Evolutionary conservation across 192 early-diverging fungal species (phyloP).

Genomic region (Coemansia sp.): DNA sequence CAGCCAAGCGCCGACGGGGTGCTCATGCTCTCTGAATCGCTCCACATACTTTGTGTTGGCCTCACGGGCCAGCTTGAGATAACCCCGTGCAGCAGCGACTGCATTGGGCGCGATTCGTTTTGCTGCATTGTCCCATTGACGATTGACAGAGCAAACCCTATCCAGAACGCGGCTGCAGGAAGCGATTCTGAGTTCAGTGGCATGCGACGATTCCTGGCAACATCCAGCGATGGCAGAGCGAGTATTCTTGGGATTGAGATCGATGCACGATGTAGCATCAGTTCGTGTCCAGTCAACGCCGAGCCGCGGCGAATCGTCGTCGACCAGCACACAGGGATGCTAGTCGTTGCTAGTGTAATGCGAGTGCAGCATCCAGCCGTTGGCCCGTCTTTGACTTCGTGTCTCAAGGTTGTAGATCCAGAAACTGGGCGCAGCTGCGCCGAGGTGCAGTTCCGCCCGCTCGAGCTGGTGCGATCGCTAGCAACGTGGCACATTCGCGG

Average conservation of each 20-base stretch:
- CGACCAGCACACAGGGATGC: constrained; percentile 26
- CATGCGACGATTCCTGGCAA: constrained; percentile 3
- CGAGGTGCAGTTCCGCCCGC: constrained; percentile 9
- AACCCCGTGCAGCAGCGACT: constrained; percentile 9
- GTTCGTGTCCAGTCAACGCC: constrained; percentile 5
- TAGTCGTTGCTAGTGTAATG: constrained; percentile 16
- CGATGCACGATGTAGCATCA: constrained; percentile 13
- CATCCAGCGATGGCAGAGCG: background rate
- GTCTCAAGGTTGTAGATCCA: constrained; percentile 19
- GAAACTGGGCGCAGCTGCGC: constrained; percentile 6
- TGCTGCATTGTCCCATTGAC: constrained; percentile 1
- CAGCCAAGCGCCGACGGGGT: background rate
- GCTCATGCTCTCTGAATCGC: background rate
- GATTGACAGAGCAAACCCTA: too few relatives aligned
- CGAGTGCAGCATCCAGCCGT: background rate
- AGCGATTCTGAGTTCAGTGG: background rate
- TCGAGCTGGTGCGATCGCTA: constrained; percentile 28
- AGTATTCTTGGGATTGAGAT: constrained; percentile 8
- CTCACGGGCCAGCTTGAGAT: constrained; percentile 4
- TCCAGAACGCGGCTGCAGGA: too few relatives aligned
- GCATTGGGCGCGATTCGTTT: background rate
- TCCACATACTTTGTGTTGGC: constrained; percentile 1
- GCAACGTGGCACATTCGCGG: constrained; percentile 30
- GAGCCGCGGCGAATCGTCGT: constrained; percentile 28
- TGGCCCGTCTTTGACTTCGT: background rate